Conservation (phyloP, 805 yeast genomes). For the Wickerhamiella cacticola region DNA sequence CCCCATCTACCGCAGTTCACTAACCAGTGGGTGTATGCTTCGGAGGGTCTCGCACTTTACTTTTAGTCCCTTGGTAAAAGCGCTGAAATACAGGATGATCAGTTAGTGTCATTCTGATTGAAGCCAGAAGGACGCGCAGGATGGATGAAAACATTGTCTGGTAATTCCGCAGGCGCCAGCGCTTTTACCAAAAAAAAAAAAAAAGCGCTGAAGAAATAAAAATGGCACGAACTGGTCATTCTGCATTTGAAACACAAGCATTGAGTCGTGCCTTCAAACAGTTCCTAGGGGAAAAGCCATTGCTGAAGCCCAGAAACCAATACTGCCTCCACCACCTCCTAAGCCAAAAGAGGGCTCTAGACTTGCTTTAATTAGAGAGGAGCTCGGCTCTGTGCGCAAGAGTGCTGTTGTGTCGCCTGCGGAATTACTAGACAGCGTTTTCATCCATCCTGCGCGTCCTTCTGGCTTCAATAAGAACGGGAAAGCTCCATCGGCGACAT, state of each 20-base stretch:
- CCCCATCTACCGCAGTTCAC: no score
- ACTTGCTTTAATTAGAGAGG: constrained; percentile 1
- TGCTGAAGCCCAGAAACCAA: constrained; percentile 3
- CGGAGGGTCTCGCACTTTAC: no score
- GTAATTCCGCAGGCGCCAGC: neutral
- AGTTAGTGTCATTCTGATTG: constrained; percentile 33
- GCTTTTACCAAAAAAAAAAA: no score
- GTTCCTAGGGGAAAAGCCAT: constrained; percentile 4
- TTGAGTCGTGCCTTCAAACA: neutral
- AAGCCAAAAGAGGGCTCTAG: neutral
- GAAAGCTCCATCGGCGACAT: constrained; percentile 14
- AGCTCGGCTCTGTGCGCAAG: neutral
- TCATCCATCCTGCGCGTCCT: constrained; percentile 38
- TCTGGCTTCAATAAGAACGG: constrained; percentile 38
- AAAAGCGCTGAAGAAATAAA: no score
- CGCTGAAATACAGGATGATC: no score
- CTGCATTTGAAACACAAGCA: neutral
- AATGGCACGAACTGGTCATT: no score
- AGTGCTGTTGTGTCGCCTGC: neutral
- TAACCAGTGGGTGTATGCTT: no score
- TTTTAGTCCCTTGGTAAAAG: no score
- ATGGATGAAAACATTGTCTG: constrained; percentile 22
- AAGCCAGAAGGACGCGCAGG: constrained; percentile 44
- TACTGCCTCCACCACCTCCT: neutral
- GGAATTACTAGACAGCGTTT: neutral